A percentile compares a stretch with the other conserved stretches of the same genome.
These are phyloP conservation scores for Elongisporangium undulatum DNA, from an alignment of 352 stramenopile genomes.

Conservation along the genomic window DNA sequence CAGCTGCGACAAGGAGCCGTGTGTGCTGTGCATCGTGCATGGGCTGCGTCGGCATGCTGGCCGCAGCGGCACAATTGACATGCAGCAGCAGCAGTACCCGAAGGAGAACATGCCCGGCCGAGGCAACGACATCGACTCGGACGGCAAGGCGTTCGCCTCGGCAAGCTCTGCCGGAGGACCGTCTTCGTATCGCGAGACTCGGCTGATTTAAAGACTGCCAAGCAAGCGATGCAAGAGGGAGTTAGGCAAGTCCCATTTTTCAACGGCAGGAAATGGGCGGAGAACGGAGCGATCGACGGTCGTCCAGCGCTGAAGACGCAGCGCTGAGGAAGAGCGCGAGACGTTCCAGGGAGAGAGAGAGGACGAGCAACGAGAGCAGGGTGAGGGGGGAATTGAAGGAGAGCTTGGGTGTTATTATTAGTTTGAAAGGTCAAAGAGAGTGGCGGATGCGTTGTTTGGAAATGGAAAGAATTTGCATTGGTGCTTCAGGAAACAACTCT, in stretches of 20 bases:
- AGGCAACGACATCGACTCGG: constrained; percentile 3
- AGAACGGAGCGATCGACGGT: not conserved
- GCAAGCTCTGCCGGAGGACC: constrained; percentile 2
- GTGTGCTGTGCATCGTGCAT: constrained; percentile 44
- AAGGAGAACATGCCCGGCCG: not conserved
- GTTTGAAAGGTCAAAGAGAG: constrained; percentile 2
- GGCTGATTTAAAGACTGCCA: constrained; percentile 18
- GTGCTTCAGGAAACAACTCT: too few relatives aligned
- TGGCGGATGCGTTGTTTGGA: not conserved
- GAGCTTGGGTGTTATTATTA: constrained; percentile 1
- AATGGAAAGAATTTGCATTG: not conserved
- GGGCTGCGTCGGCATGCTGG: not conserved
- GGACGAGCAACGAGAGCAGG: not conserved
- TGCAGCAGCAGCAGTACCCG: constrained; percentile 11
- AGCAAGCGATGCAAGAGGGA: not conserved
- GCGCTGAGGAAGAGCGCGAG: not conserved
- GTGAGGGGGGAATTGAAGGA: not conserved
- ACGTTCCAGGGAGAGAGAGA: not conserved
- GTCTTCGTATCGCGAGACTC: constrained; percentile 7
- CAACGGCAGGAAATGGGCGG: not conserved
- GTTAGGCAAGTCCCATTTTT: not conserved
- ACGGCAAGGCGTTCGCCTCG: constrained; percentile 5
- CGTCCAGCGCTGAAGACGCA: not conserved
- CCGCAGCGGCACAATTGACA: not conserved
- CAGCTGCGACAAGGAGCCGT: constrained; percentile 42